Base-by-base conservation (phyloP, 129 eudicot genomes). In the Pittosporum tobira region DNA sequence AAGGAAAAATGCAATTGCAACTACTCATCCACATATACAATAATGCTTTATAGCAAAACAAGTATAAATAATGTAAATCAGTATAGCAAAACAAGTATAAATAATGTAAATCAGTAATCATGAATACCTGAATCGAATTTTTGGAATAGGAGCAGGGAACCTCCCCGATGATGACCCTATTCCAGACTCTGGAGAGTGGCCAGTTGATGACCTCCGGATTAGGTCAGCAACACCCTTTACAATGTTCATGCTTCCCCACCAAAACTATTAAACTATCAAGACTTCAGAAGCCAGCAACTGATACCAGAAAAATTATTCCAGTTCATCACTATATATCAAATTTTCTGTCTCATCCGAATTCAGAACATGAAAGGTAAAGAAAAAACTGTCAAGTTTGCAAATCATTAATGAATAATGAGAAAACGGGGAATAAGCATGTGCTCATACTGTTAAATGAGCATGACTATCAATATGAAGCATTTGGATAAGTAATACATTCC, bases 201-300 rank as follows among this genome's bases (percentile, higher is more conserved):
- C 81, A 64, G 74, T 65, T 5, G 98, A 86, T 42, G 87, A 64
- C 87, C 94, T 81, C 65, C 96, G 76, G 66, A 91, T 75, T 61
- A 91, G 90, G 65, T 79, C 89, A 16, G 98, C 96, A 51, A 91
- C 96, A 74, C 98, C 98, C 82, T 84, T 91, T 27, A 91, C 98
- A 10, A 91, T 86, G 77, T 91, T 83, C 98, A 91, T 91, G 64
- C 80, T 83, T 77, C 78, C 79, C 73, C 76, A 19, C 71, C 77
- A 76, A 73, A 63, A 65, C 64, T 75, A 53, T 43, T 29, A 9
- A 46, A 61, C 58, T 71, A 67, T 67, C 75, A 67, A 57, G 71
- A 63, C 77, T 56, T 62, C 58, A 67, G 27, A 30, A 47, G 28
- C 34, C 55, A 45, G 6, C 22, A 57, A 57, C 20, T 44, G 24